Conservation (phyloP, 371 early-diverging fungal genomes). For the Fennellomyces sp. region DNA sequence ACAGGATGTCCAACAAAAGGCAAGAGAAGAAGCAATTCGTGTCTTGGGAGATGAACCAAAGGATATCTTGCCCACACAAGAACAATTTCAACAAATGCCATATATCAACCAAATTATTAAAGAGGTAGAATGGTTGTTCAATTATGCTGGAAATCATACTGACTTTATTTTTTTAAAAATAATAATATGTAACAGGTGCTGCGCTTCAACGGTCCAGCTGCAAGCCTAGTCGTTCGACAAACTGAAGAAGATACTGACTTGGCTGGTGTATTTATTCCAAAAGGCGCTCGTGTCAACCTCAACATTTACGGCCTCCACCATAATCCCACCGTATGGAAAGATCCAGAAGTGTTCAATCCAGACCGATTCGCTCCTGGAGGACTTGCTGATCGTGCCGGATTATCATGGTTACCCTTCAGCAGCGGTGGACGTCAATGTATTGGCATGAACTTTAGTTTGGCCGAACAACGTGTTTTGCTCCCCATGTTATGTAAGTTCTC, state of each 20-base stretch:
- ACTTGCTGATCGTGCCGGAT: constrained; percentile 7
- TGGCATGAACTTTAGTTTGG: constrained; percentile 61
- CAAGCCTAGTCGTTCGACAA: background rate
- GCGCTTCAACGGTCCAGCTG: constrained; percentile 13
- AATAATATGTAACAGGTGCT: no score
- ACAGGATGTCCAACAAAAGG: constrained; percentile 46
- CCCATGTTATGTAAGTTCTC: constrained; percentile 45
- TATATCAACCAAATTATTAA: constrained; percentile 45
- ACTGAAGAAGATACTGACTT: constrained; percentile 14
- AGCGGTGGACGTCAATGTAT: constrained; percentile 24
- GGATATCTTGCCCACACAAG: constrained; percentile 43
- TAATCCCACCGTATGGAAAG: constrained; percentile 19
- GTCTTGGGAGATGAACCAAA: constrained; percentile 44
- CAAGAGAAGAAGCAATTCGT: constrained; percentile 47
- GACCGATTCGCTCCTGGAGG: constrained; percentile 23
- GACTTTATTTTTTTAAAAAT: no score
- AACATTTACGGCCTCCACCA: constrained; percentile 23
- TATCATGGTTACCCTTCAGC: constrained; percentile 16
- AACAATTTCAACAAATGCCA: constrained; percentile 40
- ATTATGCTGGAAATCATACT: background rate
- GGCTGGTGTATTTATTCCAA: constrained; percentile 13
- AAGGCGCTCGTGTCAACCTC: constrained; percentile 5
- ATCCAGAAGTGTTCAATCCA: constrained; percentile 20
- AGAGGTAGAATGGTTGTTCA: constrained; percentile 12
- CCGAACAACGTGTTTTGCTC: constrained; percentile 55